These are phyloP conservation scores for Raffaelea deltoideospora DNA, from an alignment of 2,329 filamentous ascomycete species.

Conservation along the genomic window DNA sequence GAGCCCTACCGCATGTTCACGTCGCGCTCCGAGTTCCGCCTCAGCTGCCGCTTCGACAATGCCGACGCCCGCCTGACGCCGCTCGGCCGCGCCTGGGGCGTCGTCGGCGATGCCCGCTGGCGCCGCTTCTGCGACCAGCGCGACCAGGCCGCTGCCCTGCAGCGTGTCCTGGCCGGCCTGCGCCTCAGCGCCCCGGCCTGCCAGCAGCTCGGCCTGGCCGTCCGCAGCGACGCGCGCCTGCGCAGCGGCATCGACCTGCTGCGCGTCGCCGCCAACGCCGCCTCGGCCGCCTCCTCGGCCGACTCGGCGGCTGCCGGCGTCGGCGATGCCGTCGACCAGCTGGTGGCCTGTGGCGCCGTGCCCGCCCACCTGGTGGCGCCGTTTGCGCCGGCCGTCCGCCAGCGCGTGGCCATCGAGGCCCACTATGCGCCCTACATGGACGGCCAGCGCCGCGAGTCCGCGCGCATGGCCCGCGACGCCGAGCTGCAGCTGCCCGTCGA, in stretches of 20 bases:
- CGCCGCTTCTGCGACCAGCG: slow-evolving; percentile 47
- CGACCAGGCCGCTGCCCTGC: slow-evolving; percentile 52
- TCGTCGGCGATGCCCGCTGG: slow-evolving; percentile 74
- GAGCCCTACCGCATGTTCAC: slow-evolving; percentile 99
- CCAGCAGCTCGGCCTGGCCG: slow-evolving; percentile 18
- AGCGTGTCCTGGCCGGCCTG: slow-evolving; percentile 30
- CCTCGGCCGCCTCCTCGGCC: too few species aligned
- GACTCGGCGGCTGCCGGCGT: too few species aligned
- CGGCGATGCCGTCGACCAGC: slow-evolving; percentile 27
- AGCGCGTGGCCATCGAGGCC: slow-evolving; percentile 66
- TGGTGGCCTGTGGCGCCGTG: slow-evolving; percentile 42
- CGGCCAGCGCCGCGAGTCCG: slow-evolving; percentile 52
- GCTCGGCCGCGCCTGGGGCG: slow-evolving; percentile 59
- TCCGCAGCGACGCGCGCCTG: slow-evolving; percentile 23
- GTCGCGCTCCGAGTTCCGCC: slow-evolving; percentile 84
- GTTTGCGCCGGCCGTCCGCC: slow-evolving; percentile 44
- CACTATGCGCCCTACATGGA: slow-evolving; percentile 76
- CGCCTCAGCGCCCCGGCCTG: slow-evolving; percentile 5
- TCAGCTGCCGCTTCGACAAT: slow-evolving; percentile 85
- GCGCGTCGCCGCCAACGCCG: slow-evolving; percentile 37
- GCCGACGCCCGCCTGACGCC: slow-evolving; percentile 76
- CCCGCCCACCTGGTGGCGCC: slow-evolving; percentile 17
- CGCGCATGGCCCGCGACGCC: slow-evolving; percentile 63
- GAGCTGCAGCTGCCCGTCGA: slow-evolving; percentile 53
- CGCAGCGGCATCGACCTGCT: slow-evolving; percentile 71